Percentiles rank a stretch among this genome's conserved stretches.
These are phyloP conservation scores for Yamadazyma atlantica DNA, from an alignment of 1,139 yeast genomes.

Conservation along the genomic window DNA sequence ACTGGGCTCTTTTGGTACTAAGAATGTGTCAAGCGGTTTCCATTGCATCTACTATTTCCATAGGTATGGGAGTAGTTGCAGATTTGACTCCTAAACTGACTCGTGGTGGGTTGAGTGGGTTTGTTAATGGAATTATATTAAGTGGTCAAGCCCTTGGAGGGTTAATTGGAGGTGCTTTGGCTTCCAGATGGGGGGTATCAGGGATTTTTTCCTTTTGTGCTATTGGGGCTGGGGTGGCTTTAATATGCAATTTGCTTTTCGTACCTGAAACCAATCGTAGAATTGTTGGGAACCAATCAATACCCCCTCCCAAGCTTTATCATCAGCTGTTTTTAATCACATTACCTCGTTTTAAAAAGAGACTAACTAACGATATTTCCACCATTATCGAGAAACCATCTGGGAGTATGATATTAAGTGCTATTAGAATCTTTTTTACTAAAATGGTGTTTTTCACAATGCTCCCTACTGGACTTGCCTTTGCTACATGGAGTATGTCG, in stretches of 20 bases:
- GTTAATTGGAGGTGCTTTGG: conserved; percentile 66
- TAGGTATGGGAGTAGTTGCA: conserved; percentile 65
- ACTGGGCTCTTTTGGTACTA: conserved; percentile 26
- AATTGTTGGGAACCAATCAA: conserved; percentile 67
- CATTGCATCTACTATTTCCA: conserved; percentile 68
- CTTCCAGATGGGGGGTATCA: conserved; percentile 65
- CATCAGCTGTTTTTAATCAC: conserved; percentile 45
- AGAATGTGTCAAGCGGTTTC: conserved; percentile 71
- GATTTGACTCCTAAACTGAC: conserved; percentile 62
- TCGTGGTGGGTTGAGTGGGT: conserved; percentile 66
- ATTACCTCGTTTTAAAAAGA: conserved; percentile 16
- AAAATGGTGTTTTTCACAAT: conserved; percentile 27
- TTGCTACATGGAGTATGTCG: conserved; percentile 68
- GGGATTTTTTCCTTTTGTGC: conserved; percentile 75
- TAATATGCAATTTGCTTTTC: conserved; percentile 34
- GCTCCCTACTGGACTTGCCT: conserved; percentile 60
- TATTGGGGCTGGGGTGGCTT: conserved; percentile 51
- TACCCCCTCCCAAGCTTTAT: conserved; percentile 39
- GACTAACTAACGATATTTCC: conserved; percentile 17
- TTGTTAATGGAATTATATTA: conserved; percentile 61
- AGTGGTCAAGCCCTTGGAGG: conserved; percentile 80
- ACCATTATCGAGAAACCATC: conserved; percentile 19
- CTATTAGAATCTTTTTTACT: conserved; percentile 41
- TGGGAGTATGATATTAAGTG: conserved; percentile 40
- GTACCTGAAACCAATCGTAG: conserved; percentile 74